Evolutionary conservation across 2,329 filamentous ascomycete genomes (phyloP).

Genomic region (Gaeumannomyces tritici): DNA sequence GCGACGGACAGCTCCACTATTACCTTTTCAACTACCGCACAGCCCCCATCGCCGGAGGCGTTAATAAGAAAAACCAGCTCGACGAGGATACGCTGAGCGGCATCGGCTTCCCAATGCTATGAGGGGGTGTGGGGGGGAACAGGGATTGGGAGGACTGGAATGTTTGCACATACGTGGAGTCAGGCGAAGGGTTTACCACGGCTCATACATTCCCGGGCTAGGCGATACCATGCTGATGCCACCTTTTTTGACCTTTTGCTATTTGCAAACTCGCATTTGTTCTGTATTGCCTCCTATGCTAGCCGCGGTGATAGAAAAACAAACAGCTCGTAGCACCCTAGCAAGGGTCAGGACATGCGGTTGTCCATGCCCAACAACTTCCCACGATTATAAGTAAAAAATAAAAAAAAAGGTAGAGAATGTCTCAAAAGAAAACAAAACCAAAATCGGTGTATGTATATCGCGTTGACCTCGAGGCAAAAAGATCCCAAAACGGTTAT

Average conservation of each 20-base stretch:
- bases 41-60: constrained; percentile 73
- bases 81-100: background rate
- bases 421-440: background rate
- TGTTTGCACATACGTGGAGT: background rate
- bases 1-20: constrained; percentile 91
- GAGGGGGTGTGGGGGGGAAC: background rate
- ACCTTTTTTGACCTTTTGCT: background rate
- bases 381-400: background rate
- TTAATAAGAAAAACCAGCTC: constrained; percentile 68
- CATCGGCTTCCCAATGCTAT: background rate
- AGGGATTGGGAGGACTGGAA: no score
- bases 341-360: background rate
- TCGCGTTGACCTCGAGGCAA: background rate
- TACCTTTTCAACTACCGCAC: constrained; percentile 97
- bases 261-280: background rate
- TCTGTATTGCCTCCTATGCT: background rate
- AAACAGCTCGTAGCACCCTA: background rate
- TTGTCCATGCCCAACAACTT: background rate
- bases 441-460: background rate
- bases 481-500: background rate
- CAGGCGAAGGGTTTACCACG: background rate
- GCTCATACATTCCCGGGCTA: no score
- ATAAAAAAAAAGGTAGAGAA: background rate
- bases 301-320: background rate
- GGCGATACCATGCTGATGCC: background rate